Conservation (phyloP, 495 filamentous ascomycete species). For the Choiromyces venosus region DNA sequence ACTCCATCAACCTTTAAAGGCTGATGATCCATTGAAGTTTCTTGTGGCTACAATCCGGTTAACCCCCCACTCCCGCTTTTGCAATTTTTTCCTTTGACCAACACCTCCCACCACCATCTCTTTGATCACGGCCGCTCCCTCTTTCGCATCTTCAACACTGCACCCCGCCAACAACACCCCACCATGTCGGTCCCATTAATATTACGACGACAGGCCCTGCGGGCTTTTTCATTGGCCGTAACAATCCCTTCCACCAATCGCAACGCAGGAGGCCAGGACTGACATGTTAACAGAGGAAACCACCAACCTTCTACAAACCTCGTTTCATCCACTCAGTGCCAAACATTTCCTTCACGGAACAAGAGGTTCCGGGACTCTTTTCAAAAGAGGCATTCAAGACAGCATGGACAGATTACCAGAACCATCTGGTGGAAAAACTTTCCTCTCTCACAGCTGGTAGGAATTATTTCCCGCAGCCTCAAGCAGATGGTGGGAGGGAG, state of each 20-base stretch:
- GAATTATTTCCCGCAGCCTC: conserved; percentile 28
- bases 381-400: conserved; percentile 61
- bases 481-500: background rate
- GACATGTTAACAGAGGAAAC: conserved; percentile 16
- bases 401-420: conserved; percentile 79
- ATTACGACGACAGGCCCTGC: conserved; percentile 19
- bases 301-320: conserved; percentile 31
- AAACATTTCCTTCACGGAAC: conserved; percentile 50
- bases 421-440: conserved; percentile 63
- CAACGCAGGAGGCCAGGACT: background rate
- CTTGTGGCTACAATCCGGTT: background rate
- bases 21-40: background rate
- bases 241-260: background rate
- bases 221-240: conserved; percentile 19
- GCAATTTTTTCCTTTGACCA: background rate
- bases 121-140: background rate
- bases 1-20: background rate
- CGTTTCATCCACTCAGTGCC: conserved; percentile 55
- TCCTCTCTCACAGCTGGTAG: conserved; percentile 68
- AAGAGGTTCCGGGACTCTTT: conserved; percentile 65
- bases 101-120: background rate
- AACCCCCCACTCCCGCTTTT: background rate
- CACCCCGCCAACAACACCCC: background rate
- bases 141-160: background rate
- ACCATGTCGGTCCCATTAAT: conserved; percentile 22